Evolutionary conservation across 1,284 basidiomycete species (phyloP).

Genomic region (Moniliella sp.): DNA sequence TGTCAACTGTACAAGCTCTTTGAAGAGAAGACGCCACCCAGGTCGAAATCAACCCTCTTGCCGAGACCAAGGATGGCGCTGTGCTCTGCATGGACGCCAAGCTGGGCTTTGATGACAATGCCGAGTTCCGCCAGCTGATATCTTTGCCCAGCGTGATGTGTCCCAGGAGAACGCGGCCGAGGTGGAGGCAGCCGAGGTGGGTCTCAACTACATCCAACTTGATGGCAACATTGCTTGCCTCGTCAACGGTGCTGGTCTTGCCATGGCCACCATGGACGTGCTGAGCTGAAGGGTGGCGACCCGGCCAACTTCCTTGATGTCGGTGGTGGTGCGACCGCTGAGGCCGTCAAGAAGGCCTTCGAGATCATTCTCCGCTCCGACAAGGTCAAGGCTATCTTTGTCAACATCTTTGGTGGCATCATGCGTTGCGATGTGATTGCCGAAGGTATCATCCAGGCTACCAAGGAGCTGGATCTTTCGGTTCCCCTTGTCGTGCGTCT

Average conservation of each 20-base stretch:
- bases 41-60: slow-evolving; percentile 97
- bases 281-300: slow-evolving; percentile 67
- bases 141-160: slow-evolving; percentile 72
- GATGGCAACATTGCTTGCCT: slow-evolving; percentile 93
- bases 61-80: slow-evolving; percentile 74
- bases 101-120: slow-evolving; percentile 97
- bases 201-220: slow-evolving; percentile 96
- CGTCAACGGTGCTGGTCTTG: slow-evolving; percentile 93
- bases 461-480: slow-evolving; percentile 62
- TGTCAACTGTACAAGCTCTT: slow-evolving; percentile 86
- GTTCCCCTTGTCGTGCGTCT: slow-evolving; percentile 81
- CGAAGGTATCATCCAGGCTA: slow-evolving; percentile 82
- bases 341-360: slow-evolving; percentile 97
- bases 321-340: slow-evolving; percentile 86
- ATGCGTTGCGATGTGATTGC: slow-evolving; percentile 71
- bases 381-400: slow-evolving; percentile 92
- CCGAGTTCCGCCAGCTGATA: slow-evolving; percentile 82
- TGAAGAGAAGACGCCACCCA: slow-evolving; percentile 98
- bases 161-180: slow-evolving; percentile 91
- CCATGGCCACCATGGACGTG: slow-evolving; percentile 99
- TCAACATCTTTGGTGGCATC: slow-evolving; percentile 61
- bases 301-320: slow-evolving; percentile 98
- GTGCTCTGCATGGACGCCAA: slow-evolving; percentile 99
- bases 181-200: slow-evolving; percentile 53
- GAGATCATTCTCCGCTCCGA: slow-evolving; percentile 74